Conservation (phyloP, 192 early-diverging fungal species). For the Backusella parvicylindrica region DNA sequence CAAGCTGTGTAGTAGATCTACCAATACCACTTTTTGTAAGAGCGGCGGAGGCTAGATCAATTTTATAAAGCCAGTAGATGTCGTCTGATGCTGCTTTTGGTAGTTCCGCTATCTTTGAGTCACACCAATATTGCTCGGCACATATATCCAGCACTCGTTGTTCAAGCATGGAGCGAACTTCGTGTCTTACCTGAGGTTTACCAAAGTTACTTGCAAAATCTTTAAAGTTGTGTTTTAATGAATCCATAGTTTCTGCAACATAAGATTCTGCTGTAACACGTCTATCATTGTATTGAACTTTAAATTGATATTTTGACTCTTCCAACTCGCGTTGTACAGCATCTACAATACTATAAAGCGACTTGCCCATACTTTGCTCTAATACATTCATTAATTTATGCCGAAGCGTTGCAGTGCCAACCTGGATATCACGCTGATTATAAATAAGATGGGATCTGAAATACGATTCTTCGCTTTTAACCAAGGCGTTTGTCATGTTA, state of each 20-base stretch:
- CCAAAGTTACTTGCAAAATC: slow-evolving; percentile 90
- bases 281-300: slow-evolving; percentile 98
- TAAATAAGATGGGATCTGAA: slow-evolving; percentile 54
- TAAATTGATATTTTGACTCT: slow-evolving; percentile 95
- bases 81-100: slow-evolving; percentile 58
- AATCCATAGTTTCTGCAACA: slow-evolving; percentile 91
- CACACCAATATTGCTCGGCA: slow-evolving; percentile 89
- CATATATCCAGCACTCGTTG: slow-evolving; percentile 87
- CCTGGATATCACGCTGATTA: slow-evolving; percentile 62
- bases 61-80: slow-evolving; percentile 79
- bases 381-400: slow-evolving; percentile 84
- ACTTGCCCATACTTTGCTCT: slow-evolving; percentile 88
- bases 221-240: slow-evolving; percentile 92
- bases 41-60: slow-evolving; percentile 78
- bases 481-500: slow-evolving; percentile 51
- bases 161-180: slow-evolving; percentile 90
- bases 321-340: slow-evolving; percentile 94
- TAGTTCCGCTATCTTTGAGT: slow-evolving; percentile 66
- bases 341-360: slow-evolving; percentile 79
- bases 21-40: slow-evolving; percentile 96
- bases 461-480: slow-evolving; percentile 53
- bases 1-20: slow-evolving; percentile 84
- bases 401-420: slow-evolving; percentile 87
- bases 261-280: slow-evolving; percentile 94
- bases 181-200: slow-evolving; percentile 89